Evolutionary conservation across 106 monocot genomes (phyloP).

Genomic region (Dendrobium officinale): DNA sequence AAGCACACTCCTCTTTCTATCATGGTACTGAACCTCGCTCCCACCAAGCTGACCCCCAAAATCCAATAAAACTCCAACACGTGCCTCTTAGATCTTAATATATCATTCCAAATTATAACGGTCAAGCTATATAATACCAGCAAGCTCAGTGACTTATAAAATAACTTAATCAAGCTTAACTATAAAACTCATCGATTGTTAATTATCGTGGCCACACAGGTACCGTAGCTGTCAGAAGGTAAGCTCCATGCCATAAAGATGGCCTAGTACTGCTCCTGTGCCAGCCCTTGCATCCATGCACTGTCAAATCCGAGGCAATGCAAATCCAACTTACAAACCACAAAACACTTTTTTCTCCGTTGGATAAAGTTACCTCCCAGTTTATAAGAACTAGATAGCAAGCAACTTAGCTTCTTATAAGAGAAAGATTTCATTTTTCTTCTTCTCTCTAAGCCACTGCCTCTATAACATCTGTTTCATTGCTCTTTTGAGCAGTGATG

Average conservation of each 20-base stretch:
- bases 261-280: background rate
- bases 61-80: too few relatives aligned
- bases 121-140: too few relatives aligned
- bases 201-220: background rate
- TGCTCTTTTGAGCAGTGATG: slow-evolving; percentile 16
- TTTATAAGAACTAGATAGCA: background rate
- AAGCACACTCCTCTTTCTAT: too few relatives aligned
- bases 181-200: background rate
- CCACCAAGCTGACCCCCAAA: too few relatives aligned
- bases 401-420: background rate
- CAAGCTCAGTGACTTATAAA: too few relatives aligned
- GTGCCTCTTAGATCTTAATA: too few relatives aligned
- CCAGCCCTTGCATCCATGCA: background rate
- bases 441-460: background rate
- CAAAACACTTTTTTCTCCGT: background rate
- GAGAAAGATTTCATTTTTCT: background rate
- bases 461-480: background rate
- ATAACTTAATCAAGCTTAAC: too few relatives aligned
- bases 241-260: slow-evolving; percentile 4
- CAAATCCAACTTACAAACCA: background rate
- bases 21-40: too few relatives aligned
- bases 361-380: background rate
- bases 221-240: background rate
- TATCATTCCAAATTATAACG: too few relatives aligned
- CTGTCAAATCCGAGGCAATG: slow-evolving; percentile 1